phyloP scores from a whole-genome alignment of 2,329 filamentous ascomycete species.

The Phialemoniopsis sp. region DNA sequence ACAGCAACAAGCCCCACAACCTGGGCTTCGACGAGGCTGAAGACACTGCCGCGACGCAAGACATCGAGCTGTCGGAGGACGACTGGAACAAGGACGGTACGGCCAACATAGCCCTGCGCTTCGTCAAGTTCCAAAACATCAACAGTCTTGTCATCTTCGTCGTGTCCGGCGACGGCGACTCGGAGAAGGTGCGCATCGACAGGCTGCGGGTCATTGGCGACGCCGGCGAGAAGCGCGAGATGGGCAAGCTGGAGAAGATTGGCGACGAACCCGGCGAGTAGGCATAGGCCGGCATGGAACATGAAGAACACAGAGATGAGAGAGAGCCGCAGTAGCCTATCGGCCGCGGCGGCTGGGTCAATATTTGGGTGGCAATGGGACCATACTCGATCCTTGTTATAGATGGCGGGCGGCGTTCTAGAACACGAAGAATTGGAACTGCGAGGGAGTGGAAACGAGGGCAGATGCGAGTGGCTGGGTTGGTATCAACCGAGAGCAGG shows the following conservation, averaged over 20 bases:
- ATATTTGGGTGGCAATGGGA: too few species aligned
- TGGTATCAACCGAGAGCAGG: too few species aligned
- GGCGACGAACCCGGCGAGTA: constrained; percentile 68
- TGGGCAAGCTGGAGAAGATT: constrained; percentile 94
- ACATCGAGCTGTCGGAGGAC: constrained; percentile 64
- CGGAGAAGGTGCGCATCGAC: constrained; percentile 82
- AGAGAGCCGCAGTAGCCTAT: too few species aligned
- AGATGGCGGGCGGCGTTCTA: too few species aligned
- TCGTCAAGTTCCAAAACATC: constrained; percentile 97
- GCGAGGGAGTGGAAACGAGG: too few species aligned
- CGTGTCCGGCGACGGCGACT: constrained; percentile 75
- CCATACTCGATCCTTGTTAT: too few species aligned
- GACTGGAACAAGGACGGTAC: constrained; percentile 84
- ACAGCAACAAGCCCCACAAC: constrained; percentile 83
- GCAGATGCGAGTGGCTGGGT: too few species aligned
- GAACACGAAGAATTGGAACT: too few species aligned
- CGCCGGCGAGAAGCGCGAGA: constrained; percentile 83
- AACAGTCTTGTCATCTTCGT: constrained; percentile 84
- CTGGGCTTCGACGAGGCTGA: constrained; percentile 95
- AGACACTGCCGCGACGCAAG: constrained; percentile 76
- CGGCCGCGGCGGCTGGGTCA: too few species aligned
- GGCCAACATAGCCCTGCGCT: constrained; percentile 69
- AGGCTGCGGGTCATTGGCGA: constrained; percentile 80
- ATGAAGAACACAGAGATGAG: too few species aligned
- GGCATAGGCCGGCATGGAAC: too few species aligned